Base-by-base conservation (phyloP, 257 asterid species). In the Cinchona pubescens region DNA sequence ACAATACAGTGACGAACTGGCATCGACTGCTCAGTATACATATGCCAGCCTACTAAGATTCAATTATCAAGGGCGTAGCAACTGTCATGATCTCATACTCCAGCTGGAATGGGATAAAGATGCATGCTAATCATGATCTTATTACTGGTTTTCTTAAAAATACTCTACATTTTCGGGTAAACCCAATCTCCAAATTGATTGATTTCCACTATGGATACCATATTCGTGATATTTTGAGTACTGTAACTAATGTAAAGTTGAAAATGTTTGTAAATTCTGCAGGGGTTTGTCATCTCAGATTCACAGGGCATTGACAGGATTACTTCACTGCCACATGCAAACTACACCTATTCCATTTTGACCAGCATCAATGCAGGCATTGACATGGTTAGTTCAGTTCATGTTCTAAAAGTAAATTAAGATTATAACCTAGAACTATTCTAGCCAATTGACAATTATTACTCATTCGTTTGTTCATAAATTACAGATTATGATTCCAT, bases 11-110 rank as follows among this genome's bases (percentile, higher is more conserved):
- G 68, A 62, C 81, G 14, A 80, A 74, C 69, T 46, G 45, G 38
- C 83, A 84, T 21, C 88, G 75, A 4, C 66, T 91, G 82, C 78
- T 85, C n/a, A 77, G 86, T 38, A 91, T 89, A 66, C 97, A 91
- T 68, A 88, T 91, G 96, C 86, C 90, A 0, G 87, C 84, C 38
- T 91, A 89, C 82, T 79, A 80, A n/a, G 68, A 85, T 75, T 72
- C 97, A 16, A 72, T 91, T 77, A 80, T 80, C 71, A 84, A 89
- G 63, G 96, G 97, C 15, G 95, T 91, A 2, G 87, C 88, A 0
- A 84, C 90, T 0, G 71, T 91, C 72, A 91, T 91, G 93, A 14
- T 89, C 79, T 91, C 97, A 32, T 91, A 91, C 75, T 88, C 97
- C 5, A 91, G 97, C 76, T 85, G 88, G 92, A 91, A 91, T 7